Percentiles rank a stretch among this genome's conserved stretches.
Conservation (phyloP, 495 filamentous ascomycete genomes). For the Cercophora newfieldiana region DNA sequence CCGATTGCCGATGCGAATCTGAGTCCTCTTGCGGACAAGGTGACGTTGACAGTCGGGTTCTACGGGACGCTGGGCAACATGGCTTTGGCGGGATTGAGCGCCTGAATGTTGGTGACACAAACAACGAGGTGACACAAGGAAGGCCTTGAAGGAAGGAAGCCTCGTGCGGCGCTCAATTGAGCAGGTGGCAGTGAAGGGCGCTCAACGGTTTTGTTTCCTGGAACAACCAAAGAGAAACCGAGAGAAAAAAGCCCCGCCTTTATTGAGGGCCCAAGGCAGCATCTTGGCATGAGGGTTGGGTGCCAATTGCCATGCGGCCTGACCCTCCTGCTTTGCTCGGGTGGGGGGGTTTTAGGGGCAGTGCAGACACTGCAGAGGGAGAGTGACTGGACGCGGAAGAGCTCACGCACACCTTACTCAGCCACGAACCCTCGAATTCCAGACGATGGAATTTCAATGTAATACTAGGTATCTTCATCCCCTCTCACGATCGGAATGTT, state of each 20-base stretch:
- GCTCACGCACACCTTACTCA: background rate
- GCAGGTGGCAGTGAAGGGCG: background rate
- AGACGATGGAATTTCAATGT: background rate
- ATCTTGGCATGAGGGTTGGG: background rate
- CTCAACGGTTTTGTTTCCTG: too few species aligned
- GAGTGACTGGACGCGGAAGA: background rate
- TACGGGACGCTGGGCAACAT: slow-evolving; percentile 7
- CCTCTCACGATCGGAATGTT: background rate
- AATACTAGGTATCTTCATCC: background rate
- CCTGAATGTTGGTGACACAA: background rate
- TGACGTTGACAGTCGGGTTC: slow-evolving; percentile 20
- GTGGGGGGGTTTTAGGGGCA: background rate
- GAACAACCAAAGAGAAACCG: background rate
- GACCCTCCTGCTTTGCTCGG: background rate
- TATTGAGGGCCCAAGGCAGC: background rate
- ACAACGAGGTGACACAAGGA: background rate
- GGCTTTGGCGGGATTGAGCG: background rate
- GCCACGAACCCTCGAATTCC: background rate
- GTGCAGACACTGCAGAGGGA: too few species aligned
- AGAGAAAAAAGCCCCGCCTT: background rate
- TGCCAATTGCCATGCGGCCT: background rate
- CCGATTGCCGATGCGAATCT: slow-evolving; percentile 7
- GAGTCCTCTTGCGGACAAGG: slow-evolving; percentile 13
- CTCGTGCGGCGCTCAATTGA: background rate
- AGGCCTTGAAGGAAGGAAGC: background rate